Conservation (phyloP, 1,284 basidiomycete genomes). For the Ceratobasidium sp. region DNA sequence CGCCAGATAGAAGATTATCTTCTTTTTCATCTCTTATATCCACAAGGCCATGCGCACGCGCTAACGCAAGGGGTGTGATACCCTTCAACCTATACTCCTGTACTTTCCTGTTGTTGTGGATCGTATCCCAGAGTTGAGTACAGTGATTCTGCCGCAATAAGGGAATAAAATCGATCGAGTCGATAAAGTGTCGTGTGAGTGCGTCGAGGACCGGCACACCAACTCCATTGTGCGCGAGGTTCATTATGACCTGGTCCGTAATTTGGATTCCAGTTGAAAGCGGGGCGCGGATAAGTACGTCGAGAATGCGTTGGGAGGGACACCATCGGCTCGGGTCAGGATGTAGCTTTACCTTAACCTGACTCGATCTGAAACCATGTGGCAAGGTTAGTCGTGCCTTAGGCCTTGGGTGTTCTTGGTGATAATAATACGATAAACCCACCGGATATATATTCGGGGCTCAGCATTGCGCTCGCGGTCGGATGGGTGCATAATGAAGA, state of each 20-base stretch:
- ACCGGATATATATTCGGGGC: constrained; percentile 41
- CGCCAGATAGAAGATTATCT: neutral
- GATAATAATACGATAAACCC: neutral
- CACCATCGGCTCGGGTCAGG: constrained; percentile 44
- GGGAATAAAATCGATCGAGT: constrained; percentile 5
- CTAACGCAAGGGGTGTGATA: constrained; percentile 16
- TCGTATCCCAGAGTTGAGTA: constrained; percentile 16
- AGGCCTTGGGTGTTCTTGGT: neutral
- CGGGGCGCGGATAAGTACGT: constrained; percentile 30
- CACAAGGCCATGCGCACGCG: constrained; percentile 27
- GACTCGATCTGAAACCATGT: constrained; percentile 17
- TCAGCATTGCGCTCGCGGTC: constrained; percentile 25
- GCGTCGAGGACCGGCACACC: neutral
- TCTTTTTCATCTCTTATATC: constrained; percentile 1
- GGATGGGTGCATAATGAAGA: constrained; percentile 44
- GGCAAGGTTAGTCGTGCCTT: constrained; percentile 11
- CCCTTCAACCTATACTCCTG: constrained; percentile 22
- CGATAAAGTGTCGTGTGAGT: constrained; percentile 15
- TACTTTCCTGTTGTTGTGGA: neutral
- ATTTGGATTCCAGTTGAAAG: constrained; percentile 26
- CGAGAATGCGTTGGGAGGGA: constrained; percentile 44
- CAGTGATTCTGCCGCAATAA: constrained; percentile 6
- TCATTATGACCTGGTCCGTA: constrained; percentile 45
- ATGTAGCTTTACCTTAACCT: constrained; percentile 47
- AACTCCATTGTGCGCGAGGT: constrained; percentile 48